Evolutionary conservation across 371 early-diverging fungal species (phyloP).

Genomic region (Mortierella sp.): DNA sequence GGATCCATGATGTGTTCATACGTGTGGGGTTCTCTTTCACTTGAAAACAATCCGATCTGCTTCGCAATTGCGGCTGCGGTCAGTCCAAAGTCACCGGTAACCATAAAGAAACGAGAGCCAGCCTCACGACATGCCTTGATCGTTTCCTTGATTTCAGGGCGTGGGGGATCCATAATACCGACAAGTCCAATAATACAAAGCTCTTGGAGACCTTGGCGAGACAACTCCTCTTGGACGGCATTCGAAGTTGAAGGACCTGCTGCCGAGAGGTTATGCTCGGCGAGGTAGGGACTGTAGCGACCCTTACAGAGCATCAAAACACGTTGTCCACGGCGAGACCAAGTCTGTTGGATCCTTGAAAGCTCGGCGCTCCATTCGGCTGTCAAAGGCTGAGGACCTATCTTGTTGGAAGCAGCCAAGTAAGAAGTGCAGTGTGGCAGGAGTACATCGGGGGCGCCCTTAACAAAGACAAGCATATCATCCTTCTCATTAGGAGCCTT

Average conservation of each 20-base stretch:
- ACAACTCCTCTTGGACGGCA: slow-evolving; percentile 39
- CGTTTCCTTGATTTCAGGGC: slow-evolving; percentile 71
- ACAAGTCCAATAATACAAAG: slow-evolving; percentile 73
- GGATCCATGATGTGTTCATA: slow-evolving; percentile 53
- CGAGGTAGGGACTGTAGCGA: slow-evolving; percentile 47
- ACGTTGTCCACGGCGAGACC: slow-evolving; percentile 76
- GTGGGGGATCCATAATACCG: slow-evolving; percentile 82
- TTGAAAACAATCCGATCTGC: slow-evolving; percentile 72
- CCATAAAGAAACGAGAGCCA: slow-evolving; percentile 83
- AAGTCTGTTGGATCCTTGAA: slow-evolving; percentile 63
- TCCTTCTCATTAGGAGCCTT: slow-evolving; percentile 28
- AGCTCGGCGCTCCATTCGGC: slow-evolving; percentile 55
- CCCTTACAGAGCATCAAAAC: slow-evolving; percentile 71
- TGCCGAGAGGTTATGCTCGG: slow-evolving; percentile 21
- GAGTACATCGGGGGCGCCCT: slow-evolving; percentile 87
- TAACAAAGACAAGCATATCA: slow-evolving; percentile 63
- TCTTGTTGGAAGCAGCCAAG: slow-evolving; percentile 59
- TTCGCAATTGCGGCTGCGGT: slow-evolving; percentile 82
- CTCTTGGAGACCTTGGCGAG: slow-evolving; percentile 47
- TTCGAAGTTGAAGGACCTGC: slow-evolving; percentile 9
- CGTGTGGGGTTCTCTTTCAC: slow-evolving; percentile 58
- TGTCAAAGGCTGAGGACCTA: slow-evolving; percentile 58
- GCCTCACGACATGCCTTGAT: slow-evolving; percentile 70
- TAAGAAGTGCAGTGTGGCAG: slow-evolving; percentile 62
- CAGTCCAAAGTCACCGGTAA: slow-evolving; percentile 79